Evolutionary conservation across 169 alveolate species (phyloP), one percentile per base, ranked within the genome.

Genomic region (Eimeria necatrix): DNA sequence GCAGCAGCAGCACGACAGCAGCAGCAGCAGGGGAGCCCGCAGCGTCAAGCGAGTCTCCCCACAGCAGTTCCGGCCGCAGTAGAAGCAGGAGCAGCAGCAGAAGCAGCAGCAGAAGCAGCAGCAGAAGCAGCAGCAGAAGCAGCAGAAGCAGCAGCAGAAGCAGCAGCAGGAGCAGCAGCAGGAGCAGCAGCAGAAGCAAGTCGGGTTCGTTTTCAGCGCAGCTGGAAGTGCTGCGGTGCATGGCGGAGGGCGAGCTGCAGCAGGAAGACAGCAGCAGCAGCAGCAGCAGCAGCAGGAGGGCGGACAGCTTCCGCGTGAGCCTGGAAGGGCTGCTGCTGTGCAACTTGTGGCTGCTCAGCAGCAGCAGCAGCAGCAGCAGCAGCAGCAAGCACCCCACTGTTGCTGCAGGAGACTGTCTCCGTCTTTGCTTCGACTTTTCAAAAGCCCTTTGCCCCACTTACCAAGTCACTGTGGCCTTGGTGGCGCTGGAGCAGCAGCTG

Each of bases 251-350:
- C 51, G 83, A 71, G 83, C 9, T n/a, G 18, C 49, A 10, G 53
- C n/a, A 32, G 53, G 51, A n/a, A 0, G n/a, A 14, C 41, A 9
- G 73, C 73, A 61, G 73, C 73, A 32, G 83, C 83, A 7, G 53
- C 53, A 7, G 51, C 83, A 71, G 83, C 51, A 71, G 53, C 51
- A 71, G 83, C 83, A 71, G 83, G 48, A 68, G 78, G 20, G 78
- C 32, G 41, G 83, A 71, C 51, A 71, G 22, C 46, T 71, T n/a
- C 24, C 6, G 83, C 0, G 83, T 71, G 53, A 71, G 83, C 49
- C 10, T 71, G 41, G 83, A 71, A 16, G 83, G 83, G 49, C 41
- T 10, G 46, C 49, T 71, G 49, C 49, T 71, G 16, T 71, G 83
- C 24, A 32, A 5, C 6, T 7, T 71, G 49, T 71, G 51, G 22